Evolutionary conservation across 1,284 basidiomycete species (phyloP).

Genomic region (Pisolithus thermaeus): DNA sequence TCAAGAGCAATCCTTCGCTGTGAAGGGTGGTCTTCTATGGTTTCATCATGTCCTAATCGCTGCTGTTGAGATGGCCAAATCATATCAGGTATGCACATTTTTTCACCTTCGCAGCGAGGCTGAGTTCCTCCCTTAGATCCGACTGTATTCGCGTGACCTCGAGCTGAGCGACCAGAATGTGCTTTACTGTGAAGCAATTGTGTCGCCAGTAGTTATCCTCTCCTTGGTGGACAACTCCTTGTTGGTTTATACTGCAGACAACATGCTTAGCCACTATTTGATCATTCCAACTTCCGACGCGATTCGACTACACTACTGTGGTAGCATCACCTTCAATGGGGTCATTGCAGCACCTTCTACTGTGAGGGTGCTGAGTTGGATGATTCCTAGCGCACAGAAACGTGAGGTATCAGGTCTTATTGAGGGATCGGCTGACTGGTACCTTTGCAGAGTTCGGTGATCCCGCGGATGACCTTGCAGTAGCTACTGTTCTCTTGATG

Average conservation of each 20-base stretch:
- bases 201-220: constrained; percentile 76
- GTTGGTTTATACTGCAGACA: constrained; percentile 96
- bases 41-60: constrained; percentile 95
- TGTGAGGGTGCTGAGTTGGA: constrained; percentile 93
- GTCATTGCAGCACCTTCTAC: constrained; percentile 82
- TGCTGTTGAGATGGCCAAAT: constrained; percentile 78
- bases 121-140: constrained; percentile 49
- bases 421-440: constrained; percentile 9
- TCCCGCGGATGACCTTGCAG: constrained; percentile 87
- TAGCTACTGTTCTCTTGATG: constrained; percentile 95
- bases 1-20: constrained; percentile 88
- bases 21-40: constrained; percentile 93
- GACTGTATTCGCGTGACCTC: constrained; percentile 92
- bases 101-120: background rate
- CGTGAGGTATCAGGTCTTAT: constrained; percentile 44
- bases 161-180: constrained; percentile 86
- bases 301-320: constrained; percentile 86
- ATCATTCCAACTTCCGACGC: constrained; percentile 82
- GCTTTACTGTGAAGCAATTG: constrained; percentile 76
- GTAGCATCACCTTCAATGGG: constrained; percentile 92
- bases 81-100: constrained; percentile 61
- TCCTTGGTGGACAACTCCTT: constrained; percentile 94
- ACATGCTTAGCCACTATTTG: constrained; percentile 90
- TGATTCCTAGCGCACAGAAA: constrained; percentile 91
- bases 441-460: constrained; percentile 75